Base-by-base conservation (phyloP, 306 rosid genomes). In the Dryas alaskensis region DNA sequence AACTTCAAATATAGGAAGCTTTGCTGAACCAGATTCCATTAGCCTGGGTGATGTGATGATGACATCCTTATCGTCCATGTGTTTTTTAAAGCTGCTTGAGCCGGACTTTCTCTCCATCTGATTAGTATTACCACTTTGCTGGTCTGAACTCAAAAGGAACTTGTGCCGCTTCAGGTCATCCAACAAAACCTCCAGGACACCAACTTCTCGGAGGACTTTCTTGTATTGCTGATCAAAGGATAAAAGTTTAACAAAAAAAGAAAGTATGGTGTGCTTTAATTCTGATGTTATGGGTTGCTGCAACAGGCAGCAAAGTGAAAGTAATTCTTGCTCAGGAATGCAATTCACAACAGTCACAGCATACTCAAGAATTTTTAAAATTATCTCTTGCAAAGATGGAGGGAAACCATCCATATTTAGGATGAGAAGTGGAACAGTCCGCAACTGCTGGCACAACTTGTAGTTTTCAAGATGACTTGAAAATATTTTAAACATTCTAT, bases 161-260 rank as follows among this genome's bases (percentile, higher is more conserved):
- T 78, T 90, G 73, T 92, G 92, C 75, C 87, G 98, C 87, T 89
- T 95, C 84, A 95, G 66, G 81, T 92, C 98, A 86, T 95, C 99
- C 71, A 95, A 74, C 85, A 95, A 84, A 81, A 95, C 99, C 73
- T 90, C 99, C 89, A 92, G 84, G 62, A 95, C 87, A 67, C 99
- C 99, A 89, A 95, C 99, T 95, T 95, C 99, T 67, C 99, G 96
- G 82, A 95, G 82, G 69, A 92, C 93, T 85, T 92, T 95, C 85
- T 92, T 90, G 91, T 86, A 95, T 80, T 95, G 98, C 78, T 88
- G 99, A 78, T 95, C 99, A 84, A 95, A 95, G 63, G 99, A 95
- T 78, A 95, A 84, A 73, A 95, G 97, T 80, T 95, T 95, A 54
- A 92, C 96, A 77, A 92, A 95, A 81, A 95, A 95, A 17, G 97